Conservation (phyloP, 495 filamentous ascomycete species). For the Haplographium delicatum region DNA sequence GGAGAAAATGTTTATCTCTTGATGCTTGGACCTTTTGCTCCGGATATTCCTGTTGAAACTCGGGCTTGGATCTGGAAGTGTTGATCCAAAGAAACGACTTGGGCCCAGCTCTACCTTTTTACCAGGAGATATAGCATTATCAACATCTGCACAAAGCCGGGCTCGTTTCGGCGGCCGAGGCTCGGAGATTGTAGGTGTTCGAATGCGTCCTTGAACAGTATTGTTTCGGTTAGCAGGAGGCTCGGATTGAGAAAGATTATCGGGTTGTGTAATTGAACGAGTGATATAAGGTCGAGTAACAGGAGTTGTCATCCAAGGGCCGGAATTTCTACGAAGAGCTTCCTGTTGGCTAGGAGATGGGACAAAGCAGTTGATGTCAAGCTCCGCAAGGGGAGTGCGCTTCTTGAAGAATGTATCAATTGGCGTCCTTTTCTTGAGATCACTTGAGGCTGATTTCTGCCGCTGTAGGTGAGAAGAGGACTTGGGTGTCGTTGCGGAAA, state of each 20-base stretch:
- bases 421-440: constrained; percentile 57
- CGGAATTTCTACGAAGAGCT: constrained; percentile 48
- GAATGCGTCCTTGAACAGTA: constrained; percentile 17
- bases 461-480: constrained; percentile 9
- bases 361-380: constrained; percentile 80
- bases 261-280: constrained; percentile 17
- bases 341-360: constrained; percentile 63
- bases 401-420: constrained; percentile 77
- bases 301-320: constrained; percentile 48
- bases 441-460: constrained; percentile 35
- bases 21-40: constrained; percentile 42
- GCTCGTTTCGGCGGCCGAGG: constrained; percentile 55
- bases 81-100: constrained; percentile 55
- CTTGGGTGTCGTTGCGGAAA: constrained; percentile 21
- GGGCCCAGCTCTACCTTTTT: constrained; percentile 32
- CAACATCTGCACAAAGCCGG: constrained; percentile 46
- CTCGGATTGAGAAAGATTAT: constrained; percentile 34
- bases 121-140: constrained; percentile 25
- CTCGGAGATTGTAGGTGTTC: constrained; percentile 38
- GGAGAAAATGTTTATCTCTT: constrained; percentile 55
- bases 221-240: constrained; percentile 25
- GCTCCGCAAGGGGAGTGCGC: constrained; percentile 74
- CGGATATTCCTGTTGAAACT: constrained; percentile 41
- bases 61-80: constrained; percentile 41
- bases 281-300: constrained; percentile 29